A percentile compares a stretch with the other conserved stretches of the same genome.
Evolutionary conservation across 305 asterid genomes (phyloP).

Genomic region (Coffea humblotiana): DNA sequence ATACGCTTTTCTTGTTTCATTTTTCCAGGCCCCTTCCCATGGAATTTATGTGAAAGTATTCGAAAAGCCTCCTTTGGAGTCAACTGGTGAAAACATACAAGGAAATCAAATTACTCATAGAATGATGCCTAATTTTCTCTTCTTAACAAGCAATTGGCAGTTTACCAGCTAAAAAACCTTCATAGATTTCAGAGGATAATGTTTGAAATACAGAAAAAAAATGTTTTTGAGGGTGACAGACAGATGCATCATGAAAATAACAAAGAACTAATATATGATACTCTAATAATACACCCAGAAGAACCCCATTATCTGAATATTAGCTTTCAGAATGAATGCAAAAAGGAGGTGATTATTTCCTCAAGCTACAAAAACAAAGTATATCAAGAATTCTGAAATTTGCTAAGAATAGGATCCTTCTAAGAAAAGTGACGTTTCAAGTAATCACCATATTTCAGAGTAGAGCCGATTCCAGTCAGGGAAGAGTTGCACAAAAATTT

Average conservation of each 20-base stretch:
- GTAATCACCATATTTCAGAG: background rate
- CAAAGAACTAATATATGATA: background rate
- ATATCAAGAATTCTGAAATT: background rate
- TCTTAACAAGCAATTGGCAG: background rate
- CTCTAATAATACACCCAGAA: background rate
- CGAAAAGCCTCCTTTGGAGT: conserved; percentile 96
- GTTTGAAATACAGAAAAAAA: background rate
- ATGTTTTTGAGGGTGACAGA: background rate
- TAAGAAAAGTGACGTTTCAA: background rate
- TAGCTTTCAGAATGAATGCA: background rate
- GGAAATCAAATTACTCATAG: conserved; percentile 13
- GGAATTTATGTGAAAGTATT: conserved; percentile 84
- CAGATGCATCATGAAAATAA: background rate
- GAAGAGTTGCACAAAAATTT: background rate
- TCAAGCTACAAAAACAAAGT: background rate
- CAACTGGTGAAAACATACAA: conserved; percentile 47
- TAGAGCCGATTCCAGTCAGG: background rate
- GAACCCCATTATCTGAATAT: background rate
- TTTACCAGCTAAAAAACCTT: background rate
- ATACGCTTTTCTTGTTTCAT: conserved; percentile 91
- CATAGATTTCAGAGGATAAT: background rate
- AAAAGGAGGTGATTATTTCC: background rate
- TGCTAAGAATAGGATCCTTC: background rate
- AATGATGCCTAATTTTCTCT: background rate
- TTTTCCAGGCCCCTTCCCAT: conserved; percentile 96